Evolutionary conservation across 176 grass and related monocot species (phyloP), one percentile per base, ranked within the genome.

Genomic region (Dactylis glomerata): DNA sequence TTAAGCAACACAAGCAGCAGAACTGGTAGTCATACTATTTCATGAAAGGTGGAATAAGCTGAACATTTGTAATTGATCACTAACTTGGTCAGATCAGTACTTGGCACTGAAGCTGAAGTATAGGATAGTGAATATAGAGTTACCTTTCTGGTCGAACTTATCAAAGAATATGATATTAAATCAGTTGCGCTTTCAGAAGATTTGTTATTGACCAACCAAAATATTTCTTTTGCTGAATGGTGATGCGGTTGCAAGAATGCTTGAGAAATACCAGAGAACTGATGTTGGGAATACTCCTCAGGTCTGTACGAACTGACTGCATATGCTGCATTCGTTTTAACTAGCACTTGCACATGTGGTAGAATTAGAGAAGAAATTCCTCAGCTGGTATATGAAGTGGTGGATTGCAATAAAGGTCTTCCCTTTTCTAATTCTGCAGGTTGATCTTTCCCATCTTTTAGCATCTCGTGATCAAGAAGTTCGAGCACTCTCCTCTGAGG

Each of bases 401-500:
- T 82, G 28, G n/a, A 50, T 47, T 58, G 1, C 11, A 55, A 71
- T 65, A 20, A 37, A 66, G 22, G 50, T 76, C 36, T 31, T 32
- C 82, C 32, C 22, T 82, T n/a, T 58, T 84, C 63, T 81, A 68
- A 85, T 89, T 78, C 47, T 80, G 80, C 85, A 98, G 96, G 96
- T 95, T 85, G 96, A 98, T 58, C 91, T 98, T 86, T 91, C 87
- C 75, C 96, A 98, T 92, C 87, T 98, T 50, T 89, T 98, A 84
- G 96, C 92, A 79, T 92, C 96, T 68, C 89, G 96, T 86, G 93
- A 98, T 76, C 96, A 98, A 94, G 96, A 98, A 92, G 89, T 98
- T 50, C 89, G 96, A 84, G 85, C 96, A 45, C 86, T 98, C 52
- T 92, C 91, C 10, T 87, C 96, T 26, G 96, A 95, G 96, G 96